Percentiles rank a stretch among this genome's conserved stretches.
Conservation (phyloP, 75 land plant species). For the Azolla pinnata region DNA sequence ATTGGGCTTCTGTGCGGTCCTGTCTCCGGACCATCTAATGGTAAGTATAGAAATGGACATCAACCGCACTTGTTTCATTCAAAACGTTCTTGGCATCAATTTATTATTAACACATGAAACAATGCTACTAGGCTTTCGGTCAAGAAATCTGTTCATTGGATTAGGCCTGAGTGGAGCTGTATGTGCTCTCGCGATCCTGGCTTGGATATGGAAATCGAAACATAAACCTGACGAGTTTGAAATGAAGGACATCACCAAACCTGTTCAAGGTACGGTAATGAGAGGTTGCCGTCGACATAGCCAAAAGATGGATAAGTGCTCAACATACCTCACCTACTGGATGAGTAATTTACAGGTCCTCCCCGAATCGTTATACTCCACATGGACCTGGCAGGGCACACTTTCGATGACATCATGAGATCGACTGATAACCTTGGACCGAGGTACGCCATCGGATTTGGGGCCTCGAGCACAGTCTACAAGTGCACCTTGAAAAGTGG, state of each 20-base stretch:
- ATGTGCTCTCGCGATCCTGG: not conserved
- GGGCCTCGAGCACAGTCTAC: conserved; percentile 86
- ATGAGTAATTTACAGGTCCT: conserved; percentile 42
- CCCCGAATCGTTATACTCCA: conserved; percentile 62
- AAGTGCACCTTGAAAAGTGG: conserved; percentile 67
- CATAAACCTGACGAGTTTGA: not conserved
- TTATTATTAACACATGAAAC: not conserved
- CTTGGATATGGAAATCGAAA: not conserved
- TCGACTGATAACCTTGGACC: conserved; percentile 73
- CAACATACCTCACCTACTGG: too few relatives aligned
- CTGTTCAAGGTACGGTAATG: not conserved
- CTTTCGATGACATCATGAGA: conserved; percentile 75
- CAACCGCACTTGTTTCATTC: not conserved
- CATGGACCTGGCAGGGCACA: conserved; percentile 71
- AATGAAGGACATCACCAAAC: not conserved
- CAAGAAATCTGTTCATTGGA: not conserved
- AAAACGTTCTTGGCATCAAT: not conserved
- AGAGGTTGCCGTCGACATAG: not conserved
- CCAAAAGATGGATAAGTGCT: too few relatives aligned
- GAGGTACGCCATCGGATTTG: conserved; percentile 69
- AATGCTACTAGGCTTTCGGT: not conserved
- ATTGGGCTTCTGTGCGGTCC: not conserved
- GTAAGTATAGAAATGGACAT: not conserved
- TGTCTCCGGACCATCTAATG: not conserved
- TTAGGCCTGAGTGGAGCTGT: not conserved